A percentile compares a stretch with the other conserved stretches of the same genome.
phyloP scores from a whole-genome alignment of 2,329 filamentous ascomycete genomes.

The Ascochyta fabae region DNA sequence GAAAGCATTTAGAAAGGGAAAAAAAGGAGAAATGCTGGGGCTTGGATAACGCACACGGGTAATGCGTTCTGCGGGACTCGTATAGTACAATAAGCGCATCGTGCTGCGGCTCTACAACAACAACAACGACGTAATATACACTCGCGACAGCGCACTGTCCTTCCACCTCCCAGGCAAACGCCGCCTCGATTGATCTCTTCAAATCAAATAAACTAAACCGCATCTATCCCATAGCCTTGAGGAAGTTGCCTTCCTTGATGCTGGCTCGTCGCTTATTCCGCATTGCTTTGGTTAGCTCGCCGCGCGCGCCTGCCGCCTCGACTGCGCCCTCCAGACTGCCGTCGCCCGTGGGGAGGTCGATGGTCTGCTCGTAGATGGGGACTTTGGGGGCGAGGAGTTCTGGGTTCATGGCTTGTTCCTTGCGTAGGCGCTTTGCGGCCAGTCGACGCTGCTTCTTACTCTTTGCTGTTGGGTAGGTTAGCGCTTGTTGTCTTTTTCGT shows the following conservation, averaged over 20 bases:
- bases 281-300: slow-evolving; percentile 73
- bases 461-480: slow-evolving; percentile 56
- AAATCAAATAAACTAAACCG: not conserved
- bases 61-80: too few species aligned
- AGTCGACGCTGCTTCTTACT: slow-evolving; percentile 80
- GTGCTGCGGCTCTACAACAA: too few species aligned
- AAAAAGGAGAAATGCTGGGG: too few species aligned
- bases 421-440: slow-evolving; percentile 71
- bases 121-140: too few species aligned
- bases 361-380: slow-evolving; percentile 76
- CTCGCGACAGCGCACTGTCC: too few species aligned
- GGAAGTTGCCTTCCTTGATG: slow-evolving; percentile 87
- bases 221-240: slow-evolving; percentile 71
- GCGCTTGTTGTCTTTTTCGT: not conserved
- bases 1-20: too few species aligned
- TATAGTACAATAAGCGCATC: too few species aligned
- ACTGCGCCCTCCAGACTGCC: slow-evolving; percentile 56
- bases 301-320: slow-evolving; percentile 59
- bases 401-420: slow-evolving; percentile 68
- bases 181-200: too few species aligned
- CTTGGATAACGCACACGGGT: too few species aligned
- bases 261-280: slow-evolving; percentile 74
- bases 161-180: too few species aligned
- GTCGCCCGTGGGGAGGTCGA: slow-evolving; percentile 69
- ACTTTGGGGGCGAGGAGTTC: slow-evolving; percentile 68